Base-by-base conservation (phyloP, 176 grass and related monocot genomes). In the Musa troglodytarum region DNA sequence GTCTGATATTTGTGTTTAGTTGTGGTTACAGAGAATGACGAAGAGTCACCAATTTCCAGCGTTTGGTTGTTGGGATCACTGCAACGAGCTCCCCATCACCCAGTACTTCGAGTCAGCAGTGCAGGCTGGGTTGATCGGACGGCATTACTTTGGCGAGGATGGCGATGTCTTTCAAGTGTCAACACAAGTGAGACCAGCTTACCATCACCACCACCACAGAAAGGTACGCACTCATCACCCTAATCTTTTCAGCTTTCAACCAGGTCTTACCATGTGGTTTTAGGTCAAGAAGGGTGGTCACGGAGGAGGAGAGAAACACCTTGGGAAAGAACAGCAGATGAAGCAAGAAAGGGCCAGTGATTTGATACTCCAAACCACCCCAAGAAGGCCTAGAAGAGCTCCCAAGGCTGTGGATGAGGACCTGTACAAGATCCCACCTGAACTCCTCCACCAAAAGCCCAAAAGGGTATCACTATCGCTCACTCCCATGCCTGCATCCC, bases 31-130 rank as follows among this genome's bases (percentile, higher is more conserved):
- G 68, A 51, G 11, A 49, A 52, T 11, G 34, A 70, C n/a, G 68
- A 50, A 70, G 68, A 19, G 43, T 34, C 68, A 11, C 68, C 68
- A 50, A 49, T 34, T 70, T 70, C 68, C 68, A 2, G 49, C 34
- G 49, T 70, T 70, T 10, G 68, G 68, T 3, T 51, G 51, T 49
- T 70, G 68, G 68, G 68, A 70, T 50, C 51, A 70, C 68, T 20
- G 68, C 68, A 19, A 70, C 16, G 68, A 70, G 17, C 68, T 70
- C 9, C 68, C 68, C 68, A 13, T 70, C 68, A 70, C 68, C 68
- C 68, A 50, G 19, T 70, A 50, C 68, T 70, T 70, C 2, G 68
- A 70, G 43, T 13, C 11, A 12, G 63, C 63, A 4, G 43, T 70
- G 68, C 68, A 70, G 49, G 68, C 68, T 49, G 68, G 68, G 68